A percentile compares a stretch with the other conserved stretches of the same genome.
phyloP scores from a whole-genome alignment of 2,329 filamentous ascomycete genomes.

The Aureobasidium uvarum region DNA sequence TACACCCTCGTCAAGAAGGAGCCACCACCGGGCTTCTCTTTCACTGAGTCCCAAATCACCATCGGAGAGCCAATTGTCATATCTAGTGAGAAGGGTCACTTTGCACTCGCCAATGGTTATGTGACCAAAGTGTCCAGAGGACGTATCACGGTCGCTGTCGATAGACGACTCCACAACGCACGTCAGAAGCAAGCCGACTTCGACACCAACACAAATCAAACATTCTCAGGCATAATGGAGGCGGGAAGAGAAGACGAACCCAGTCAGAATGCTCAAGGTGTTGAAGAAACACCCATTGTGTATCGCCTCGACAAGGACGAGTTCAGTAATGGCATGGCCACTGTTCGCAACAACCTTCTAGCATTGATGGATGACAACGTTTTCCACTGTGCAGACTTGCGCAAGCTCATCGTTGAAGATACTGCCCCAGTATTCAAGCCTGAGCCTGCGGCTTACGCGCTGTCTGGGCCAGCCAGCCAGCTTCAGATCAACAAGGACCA shows the following conservation, averaged over 20 bases:
- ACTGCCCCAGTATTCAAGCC: slow-evolving; percentile 70
- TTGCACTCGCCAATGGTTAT: slow-evolving; percentile 89
- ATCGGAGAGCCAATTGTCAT: slow-evolving; percentile 93
- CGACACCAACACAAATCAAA: slow-evolving; percentile 72
- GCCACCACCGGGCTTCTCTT: slow-evolving; percentile 64
- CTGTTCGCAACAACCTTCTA: slow-evolving; percentile 88
- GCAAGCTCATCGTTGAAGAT: slow-evolving; percentile 77
- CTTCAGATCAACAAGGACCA: slow-evolving; percentile 83
- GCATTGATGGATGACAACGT: slow-evolving; percentile 82
- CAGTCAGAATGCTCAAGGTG: slow-evolving; percentile 28
- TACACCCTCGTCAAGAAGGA: slow-evolving; percentile 80
- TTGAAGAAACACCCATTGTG: slow-evolving; percentile 54
- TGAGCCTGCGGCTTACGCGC: slow-evolving; percentile 60
- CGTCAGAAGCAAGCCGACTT: slow-evolving; percentile 74
- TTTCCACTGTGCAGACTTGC: slow-evolving; percentile 68
- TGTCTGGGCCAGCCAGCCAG: slow-evolving; percentile 55
- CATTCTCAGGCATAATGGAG: slow-evolving; percentile 90
- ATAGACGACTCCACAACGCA: slow-evolving; percentile 83
- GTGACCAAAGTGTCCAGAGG: slow-evolving; percentile 73
- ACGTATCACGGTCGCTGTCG: slow-evolving; percentile 82
- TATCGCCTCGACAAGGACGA: slow-evolving; percentile 97
- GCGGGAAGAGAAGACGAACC: slow-evolving; percentile 56
- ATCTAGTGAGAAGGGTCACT: slow-evolving; percentile 92
- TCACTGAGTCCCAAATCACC: slow-evolving; percentile 83
- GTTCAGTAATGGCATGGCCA: slow-evolving; percentile 97